Base-by-base conservation (phyloP, 805 yeast genomes). In the Yamadazyma sp. region DNA sequence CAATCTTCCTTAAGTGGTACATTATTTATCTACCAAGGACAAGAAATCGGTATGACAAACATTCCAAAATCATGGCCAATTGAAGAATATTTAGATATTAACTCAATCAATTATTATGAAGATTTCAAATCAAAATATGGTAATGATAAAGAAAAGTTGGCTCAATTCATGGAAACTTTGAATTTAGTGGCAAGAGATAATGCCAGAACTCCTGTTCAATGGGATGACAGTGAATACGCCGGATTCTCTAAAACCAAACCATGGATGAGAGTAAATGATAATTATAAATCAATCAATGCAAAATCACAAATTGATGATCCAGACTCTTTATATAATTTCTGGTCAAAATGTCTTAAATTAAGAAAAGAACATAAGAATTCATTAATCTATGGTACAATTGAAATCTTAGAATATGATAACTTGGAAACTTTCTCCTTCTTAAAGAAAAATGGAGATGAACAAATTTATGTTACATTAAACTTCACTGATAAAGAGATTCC, bases 11-110 rank as follows among this genome's bases (percentile, higher is more conserved):
- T 75, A 43, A 70, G 76, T 26, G 81, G 82, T 31, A 74, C 82
- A 9, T 53, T 74, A 34, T 77, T 64, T 55, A 54, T 77, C 24
- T 77, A 75, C 55, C 81, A 77, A 52, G 82, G 82, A 31, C 82
- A 77, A 52, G 82, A 77, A 47, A 57, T 77, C 40, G 82, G 80
- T 21, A 71, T 70, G 73, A 65, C 67, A 36, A 76, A 76, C 47
- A 62, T 73, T 16, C 44, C 47, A 11, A 47, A 54, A 33, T 49
- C 50, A 23, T 75, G 78, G 78, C 56, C 63, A 7, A 57, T 75
- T 39, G 63, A 59, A 14, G 76, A 75, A 48, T 76, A 75, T 56
- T 53, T 60, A 44, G 82, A 76, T 48, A 65, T 76, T 42, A 65
- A 67, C 42, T 57, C 75, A 24, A 52, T 66, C 42, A 69, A 68